phyloP scores from a whole-genome alignment of 2,329 filamentous ascomycete genomes.

The Beauveria sp. region DNA sequence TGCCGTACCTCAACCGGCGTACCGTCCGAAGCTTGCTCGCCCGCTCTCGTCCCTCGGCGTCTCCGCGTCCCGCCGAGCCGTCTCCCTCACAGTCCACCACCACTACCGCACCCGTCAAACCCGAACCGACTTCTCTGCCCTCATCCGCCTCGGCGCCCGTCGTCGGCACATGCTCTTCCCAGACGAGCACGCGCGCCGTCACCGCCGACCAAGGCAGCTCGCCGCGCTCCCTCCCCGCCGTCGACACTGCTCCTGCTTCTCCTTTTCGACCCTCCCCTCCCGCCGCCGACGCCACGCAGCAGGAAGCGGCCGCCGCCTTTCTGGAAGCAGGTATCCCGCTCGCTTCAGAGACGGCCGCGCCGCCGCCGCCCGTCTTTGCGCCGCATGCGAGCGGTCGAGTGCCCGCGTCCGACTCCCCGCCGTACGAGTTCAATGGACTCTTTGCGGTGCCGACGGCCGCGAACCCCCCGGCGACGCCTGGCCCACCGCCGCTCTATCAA shows the following conservation, averaged over 20 bases:
- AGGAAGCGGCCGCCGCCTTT: background rate
- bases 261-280: background rate
- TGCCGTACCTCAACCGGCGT: slow-evolving; percentile 7
- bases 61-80: background rate
- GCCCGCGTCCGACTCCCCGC: background rate
- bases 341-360: background rate
- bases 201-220: background rate
- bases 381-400: background rate
- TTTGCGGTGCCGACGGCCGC: background rate
- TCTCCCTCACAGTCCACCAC: no score
- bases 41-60: background rate
- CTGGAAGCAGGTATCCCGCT: background rate
- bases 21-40: background rate
- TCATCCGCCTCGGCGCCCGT: background rate
- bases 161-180: background rate
- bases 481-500: slow-evolving; percentile 1
- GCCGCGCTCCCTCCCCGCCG: background rate
- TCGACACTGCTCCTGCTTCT: background rate
- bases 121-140: background rate
- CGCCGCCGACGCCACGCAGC: background rate
- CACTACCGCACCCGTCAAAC: background rate
- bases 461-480: background rate
- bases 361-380: background rate
- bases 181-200: background rate
- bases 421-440: background rate